A percentile compares a stretch with the other conserved stretches of the same genome.
phyloP scores from a whole-genome alignment of 1,284 basidiomycete genomes.

The Puccinia horiana region DNA sequence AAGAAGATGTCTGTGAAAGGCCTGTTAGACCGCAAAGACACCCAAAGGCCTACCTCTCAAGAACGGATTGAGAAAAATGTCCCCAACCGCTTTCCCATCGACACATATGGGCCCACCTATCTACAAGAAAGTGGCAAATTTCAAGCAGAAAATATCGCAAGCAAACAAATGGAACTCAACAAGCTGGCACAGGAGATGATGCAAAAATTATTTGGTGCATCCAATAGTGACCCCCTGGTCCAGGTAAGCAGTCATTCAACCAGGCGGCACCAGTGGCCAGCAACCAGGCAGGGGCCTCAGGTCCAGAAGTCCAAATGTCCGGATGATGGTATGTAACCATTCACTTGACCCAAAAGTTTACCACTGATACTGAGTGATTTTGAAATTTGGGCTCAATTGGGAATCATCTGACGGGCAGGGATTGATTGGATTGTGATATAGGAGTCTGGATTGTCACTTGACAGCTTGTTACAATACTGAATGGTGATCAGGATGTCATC shows the following conservation, averaged over 20 bases:
- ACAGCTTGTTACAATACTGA: not conserved
- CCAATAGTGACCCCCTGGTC: not conserved
- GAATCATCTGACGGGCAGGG: not conserved
- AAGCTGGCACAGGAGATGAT: not conserved
- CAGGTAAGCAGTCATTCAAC: not conserved
- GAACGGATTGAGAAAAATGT: not conserved
- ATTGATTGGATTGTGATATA: not conserved
- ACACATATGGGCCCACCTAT: not conserved
- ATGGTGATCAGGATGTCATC: not conserved
- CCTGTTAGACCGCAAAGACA: not conserved
- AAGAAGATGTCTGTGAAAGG: conserved; percentile 18
- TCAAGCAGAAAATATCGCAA: not conserved
- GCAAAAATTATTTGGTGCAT: not conserved
- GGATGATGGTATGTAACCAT: not conserved
- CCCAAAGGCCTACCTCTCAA: not conserved
- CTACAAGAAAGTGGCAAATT: not conserved
- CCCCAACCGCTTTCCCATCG: not conserved
- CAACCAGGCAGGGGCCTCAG: not conserved
- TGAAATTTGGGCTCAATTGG: not conserved
- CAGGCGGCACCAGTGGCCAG: not conserved
- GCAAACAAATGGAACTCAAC: not conserved
- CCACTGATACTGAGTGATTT: not conserved
- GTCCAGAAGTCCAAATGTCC: not conserved
- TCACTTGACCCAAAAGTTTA: not conserved
- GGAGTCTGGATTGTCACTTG: not conserved